Conservation (phyloP, 2,329 filamentous ascomycete species). For the Exophiala sideris region DNA sequence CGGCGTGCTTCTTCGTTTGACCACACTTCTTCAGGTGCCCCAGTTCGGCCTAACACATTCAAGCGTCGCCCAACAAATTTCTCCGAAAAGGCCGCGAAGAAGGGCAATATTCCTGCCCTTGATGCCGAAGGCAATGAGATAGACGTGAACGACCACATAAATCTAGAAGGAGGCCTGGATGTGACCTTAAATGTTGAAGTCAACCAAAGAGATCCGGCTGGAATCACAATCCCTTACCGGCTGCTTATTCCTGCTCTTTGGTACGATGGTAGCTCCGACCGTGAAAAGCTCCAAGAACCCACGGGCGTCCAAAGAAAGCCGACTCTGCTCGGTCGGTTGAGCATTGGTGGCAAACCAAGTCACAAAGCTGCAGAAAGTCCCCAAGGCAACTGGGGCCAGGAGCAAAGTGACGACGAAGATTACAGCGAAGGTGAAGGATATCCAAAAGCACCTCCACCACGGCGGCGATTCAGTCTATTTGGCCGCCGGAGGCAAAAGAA, state of each 20-base stretch:
- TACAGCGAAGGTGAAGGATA: constrained; percentile 21
- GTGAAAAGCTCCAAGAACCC: constrained; percentile 25
- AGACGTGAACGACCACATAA: constrained; percentile 54
- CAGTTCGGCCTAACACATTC: constrained; percentile 48
- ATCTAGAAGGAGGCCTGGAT: constrained; percentile 80
- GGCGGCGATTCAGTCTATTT: constrained; percentile 26
- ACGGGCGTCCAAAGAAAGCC: constrained; percentile 19
- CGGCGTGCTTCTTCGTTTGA: constrained; percentile 25
- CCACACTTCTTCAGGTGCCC: constrained; percentile 21
- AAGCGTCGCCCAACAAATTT: constrained; percentile 69
- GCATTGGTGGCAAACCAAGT: constrained; percentile 18
- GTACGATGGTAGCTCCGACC: constrained; percentile 42
- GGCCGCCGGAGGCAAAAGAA: constrained; percentile 23
- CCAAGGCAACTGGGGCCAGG: constrained; percentile 30
- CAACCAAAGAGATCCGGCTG: constrained; percentile 76
- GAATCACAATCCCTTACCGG: constrained; percentile 82
- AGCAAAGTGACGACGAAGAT: constrained; percentile 28
- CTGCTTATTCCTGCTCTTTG: constrained; percentile 75
- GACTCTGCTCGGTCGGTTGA: constrained; percentile 26
- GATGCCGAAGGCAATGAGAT: constrained; percentile 50
- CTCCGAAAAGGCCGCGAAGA: constrained; percentile 59
- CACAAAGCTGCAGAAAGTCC: constrained; percentile 26
- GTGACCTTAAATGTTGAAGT: constrained; percentile 88
- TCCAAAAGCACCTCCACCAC: constrained; percentile 10
- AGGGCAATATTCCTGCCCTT: constrained; percentile 39